Evolutionary conservation across 2,329 filamentous ascomycete genomes (phyloP).

Genomic region (Sarocladium brachiariae): DNA sequence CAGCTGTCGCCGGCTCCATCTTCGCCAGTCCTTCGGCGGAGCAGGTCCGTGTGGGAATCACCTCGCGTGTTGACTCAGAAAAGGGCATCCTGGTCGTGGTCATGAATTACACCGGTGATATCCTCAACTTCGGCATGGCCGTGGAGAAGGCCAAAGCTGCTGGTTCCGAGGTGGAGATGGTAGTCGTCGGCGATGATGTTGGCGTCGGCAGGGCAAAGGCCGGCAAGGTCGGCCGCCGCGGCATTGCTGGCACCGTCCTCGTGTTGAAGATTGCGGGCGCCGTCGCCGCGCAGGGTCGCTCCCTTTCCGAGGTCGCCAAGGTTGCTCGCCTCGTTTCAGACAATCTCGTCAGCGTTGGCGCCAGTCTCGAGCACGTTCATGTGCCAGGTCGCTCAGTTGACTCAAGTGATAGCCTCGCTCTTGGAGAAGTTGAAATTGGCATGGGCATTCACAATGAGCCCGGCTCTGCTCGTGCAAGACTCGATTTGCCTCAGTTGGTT

Average conservation of each 20-base stretch:
- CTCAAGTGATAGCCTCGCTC: slow-evolving; percentile 49
- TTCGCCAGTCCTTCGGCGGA: slow-evolving; percentile 77
- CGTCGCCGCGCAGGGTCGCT: slow-evolving; percentile 62
- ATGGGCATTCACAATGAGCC: slow-evolving; percentile 76
- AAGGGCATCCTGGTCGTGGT: slow-evolving; percentile 82
- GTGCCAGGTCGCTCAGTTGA: slow-evolving; percentile 67
- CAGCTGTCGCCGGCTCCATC: slow-evolving; percentile 79
- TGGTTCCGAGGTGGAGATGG: slow-evolving; percentile 75
- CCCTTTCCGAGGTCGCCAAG: slow-evolving; percentile 63
- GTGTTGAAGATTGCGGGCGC: slow-evolving; percentile 89
- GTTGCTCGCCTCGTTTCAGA: slow-evolving; percentile 65
- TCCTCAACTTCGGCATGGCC: slow-evolving; percentile 89
- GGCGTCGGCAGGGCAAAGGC: slow-evolving; percentile 75
- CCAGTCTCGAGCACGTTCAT: slow-evolving; percentile 85
- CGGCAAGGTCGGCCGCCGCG: slow-evolving; percentile 87
- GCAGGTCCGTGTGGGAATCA: slow-evolving; percentile 72
- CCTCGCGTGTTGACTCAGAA: slow-evolving; percentile 61
- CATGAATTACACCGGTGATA: slow-evolving; percentile 90
- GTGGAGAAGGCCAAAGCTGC: slow-evolving; percentile 84
- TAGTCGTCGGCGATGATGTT: slow-evolving; percentile 87
- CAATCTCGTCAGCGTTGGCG: slow-evolving; percentile 80
- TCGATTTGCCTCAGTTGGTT: slow-evolving; percentile 48
- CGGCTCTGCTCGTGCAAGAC: slow-evolving; percentile 44
- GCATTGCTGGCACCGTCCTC: slow-evolving; percentile 84
- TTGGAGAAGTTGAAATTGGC: slow-evolving; percentile 56